Conservation (phyloP, 2,329 filamentous ascomycete species). For the Nannizziopsis barbatae region DNA sequence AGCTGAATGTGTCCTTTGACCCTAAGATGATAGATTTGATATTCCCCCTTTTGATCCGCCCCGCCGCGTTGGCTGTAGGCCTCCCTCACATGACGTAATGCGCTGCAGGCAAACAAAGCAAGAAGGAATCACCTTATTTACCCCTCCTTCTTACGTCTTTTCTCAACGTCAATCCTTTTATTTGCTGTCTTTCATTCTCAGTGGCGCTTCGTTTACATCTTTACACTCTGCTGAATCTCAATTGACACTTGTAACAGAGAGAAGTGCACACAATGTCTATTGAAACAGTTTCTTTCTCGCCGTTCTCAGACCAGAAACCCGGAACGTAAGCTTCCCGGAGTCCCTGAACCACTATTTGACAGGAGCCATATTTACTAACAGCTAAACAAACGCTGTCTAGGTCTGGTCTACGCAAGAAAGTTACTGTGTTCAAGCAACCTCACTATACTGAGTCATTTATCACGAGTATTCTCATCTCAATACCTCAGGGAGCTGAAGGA, state of each 20-base stretch:
- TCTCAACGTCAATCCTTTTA: no score
- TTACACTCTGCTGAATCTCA: no score
- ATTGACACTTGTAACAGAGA: no score
- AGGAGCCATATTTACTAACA: conserved; percentile 1
- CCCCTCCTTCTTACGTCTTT: no score
- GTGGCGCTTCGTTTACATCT: no score
- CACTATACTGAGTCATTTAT: conserved; percentile 97
- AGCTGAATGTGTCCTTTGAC: no score
- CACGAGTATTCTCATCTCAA: conserved; percentile 85
- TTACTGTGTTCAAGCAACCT: conserved; percentile 88
- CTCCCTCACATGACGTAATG: no score
- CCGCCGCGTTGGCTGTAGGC: no score
- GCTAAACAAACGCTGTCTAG: conserved; percentile 38
- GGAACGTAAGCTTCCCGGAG: conserved; percentile 67
- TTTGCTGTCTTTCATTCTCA: background rate
- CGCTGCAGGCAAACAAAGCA: no score
- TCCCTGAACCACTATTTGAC: conserved; percentile 11
- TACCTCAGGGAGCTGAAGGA: conserved; percentile 82
- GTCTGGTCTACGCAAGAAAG: conserved; percentile 97
- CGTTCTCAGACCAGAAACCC: conserved; percentile 94
- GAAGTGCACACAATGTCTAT: conserved; percentile 50
- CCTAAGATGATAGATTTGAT: no score
- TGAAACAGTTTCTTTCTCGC: conserved; percentile 68
- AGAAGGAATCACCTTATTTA: no score
- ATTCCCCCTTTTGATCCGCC: no score